phyloP scores from a whole-genome alignment of 2,329 filamentous ascomycete genomes.

The Davidsoniella virescens region DNA sequence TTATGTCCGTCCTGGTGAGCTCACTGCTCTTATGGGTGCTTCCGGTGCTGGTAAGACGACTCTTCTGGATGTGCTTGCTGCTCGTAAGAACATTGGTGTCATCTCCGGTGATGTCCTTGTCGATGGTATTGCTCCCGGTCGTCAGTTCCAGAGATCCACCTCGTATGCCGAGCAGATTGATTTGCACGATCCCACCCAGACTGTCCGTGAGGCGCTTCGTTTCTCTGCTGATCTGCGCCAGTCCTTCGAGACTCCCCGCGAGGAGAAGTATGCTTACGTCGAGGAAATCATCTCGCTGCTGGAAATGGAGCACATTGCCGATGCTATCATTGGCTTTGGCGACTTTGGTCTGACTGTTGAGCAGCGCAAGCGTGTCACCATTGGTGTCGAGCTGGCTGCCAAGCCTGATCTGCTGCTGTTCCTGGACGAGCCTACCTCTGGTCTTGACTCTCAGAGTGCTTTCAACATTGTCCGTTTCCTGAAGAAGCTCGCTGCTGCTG shows the following conservation, averaged over 20 bases:
- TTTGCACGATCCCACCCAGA: conserved; percentile 44
- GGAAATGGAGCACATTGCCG: conserved; percentile 42
- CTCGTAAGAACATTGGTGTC: conserved; percentile 45
- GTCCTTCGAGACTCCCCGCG: conserved; percentile 32
- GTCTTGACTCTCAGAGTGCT: conserved; percentile 52
- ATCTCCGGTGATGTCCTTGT: conserved; percentile 41
- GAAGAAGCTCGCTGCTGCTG: conserved; percentile 54
- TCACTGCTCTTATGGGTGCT: conserved; percentile 68
- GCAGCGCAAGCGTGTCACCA: conserved; percentile 63
- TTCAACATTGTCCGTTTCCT: conserved; percentile 57
- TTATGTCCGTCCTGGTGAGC: conserved; percentile 59
- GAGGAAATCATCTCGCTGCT: conserved; percentile 43
- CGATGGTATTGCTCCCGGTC: conserved; percentile 38
- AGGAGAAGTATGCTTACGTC: conserved; percentile 42
- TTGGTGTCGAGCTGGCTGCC: conserved; percentile 76
- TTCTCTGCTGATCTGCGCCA: conserved; percentile 48
- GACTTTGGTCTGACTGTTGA: conserved; percentile 57
- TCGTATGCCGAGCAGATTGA: conserved; percentile 48
- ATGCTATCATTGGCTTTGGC: conserved; percentile 39
- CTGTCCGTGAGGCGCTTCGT: conserved; percentile 45
- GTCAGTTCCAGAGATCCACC: conserved; percentile 44
- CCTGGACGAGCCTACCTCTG: conserved; percentile 63
- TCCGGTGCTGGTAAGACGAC: conserved; percentile 84
- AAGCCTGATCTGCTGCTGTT: conserved; percentile 64
- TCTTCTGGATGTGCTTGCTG: conserved; percentile 56